A percentile compares a stretch with the other conserved stretches of the same genome.
These are phyloP conservation scores for Kluyveromyces sp. DNA, from an alignment of 1,139 yeast species.

Conservation along the genomic window DNA sequence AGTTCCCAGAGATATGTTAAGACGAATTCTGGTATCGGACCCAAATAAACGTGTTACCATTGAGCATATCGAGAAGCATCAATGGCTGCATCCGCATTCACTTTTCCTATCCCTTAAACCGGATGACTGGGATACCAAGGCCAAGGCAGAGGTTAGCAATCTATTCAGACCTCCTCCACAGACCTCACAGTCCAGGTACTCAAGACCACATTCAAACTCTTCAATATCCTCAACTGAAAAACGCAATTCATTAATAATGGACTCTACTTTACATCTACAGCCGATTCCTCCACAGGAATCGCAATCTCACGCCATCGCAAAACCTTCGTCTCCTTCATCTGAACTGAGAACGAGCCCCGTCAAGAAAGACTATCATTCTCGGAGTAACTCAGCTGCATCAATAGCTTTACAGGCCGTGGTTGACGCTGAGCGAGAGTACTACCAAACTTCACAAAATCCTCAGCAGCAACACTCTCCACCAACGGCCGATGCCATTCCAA, in stretches of 20 bases:
- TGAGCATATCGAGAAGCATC: constrained; percentile 67
- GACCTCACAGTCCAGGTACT: constrained; percentile 33
- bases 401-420: constrained; percentile 64
- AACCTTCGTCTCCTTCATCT: constrained; percentile 26
- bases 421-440: constrained; percentile 38
- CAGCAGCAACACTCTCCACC: constrained; percentile 8
- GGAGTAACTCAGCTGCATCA: constrained; percentile 45
- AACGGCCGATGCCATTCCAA: constrained; percentile 13
- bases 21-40: constrained; percentile 65
- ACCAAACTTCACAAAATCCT: constrained; percentile 6
- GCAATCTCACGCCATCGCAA: constrained; percentile 27
- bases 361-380: constrained; percentile 20
- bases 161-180: constrained; percentile 36
- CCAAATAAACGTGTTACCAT: constrained; percentile 73
- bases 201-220: constrained; percentile 32
- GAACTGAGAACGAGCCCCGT: constrained; percentile 20
- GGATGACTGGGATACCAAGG: constrained; percentile 72
- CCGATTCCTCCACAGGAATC: constrained; percentile 33
- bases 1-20: constrained; percentile 79
- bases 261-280: constrained; percentile 23
- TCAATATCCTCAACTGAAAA: constrained; percentile 30
- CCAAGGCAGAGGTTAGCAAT: constrained; percentile 36
- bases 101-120: constrained; percentile 79
- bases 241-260: constrained; percentile 29
- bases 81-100: constrained; percentile 80